Conservation (phyloP, 164 flowering plant species). For the Aristolochia fimbriata region DNA sequence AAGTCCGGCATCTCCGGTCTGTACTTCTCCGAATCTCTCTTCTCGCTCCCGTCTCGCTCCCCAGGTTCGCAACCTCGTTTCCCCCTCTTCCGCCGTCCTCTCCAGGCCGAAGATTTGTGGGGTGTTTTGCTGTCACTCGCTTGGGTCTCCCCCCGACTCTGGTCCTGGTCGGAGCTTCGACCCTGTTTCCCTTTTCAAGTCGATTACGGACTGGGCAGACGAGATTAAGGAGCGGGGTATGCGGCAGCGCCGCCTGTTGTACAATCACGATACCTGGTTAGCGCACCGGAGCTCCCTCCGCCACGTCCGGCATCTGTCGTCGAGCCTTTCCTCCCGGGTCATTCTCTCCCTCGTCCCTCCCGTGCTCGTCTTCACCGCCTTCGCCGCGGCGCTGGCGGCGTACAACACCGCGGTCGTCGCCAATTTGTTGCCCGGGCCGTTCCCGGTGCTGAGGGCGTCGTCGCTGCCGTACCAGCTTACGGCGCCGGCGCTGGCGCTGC, state of each 20-base stretch:
- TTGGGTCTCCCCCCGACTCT: no score
- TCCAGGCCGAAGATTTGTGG: background rate
- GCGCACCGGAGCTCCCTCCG: constrained; percentile 78
- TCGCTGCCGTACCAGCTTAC: constrained; percentile 87
- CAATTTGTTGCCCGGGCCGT: constrained; percentile 39
- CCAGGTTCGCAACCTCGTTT: constrained; percentile 14
- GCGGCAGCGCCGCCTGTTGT: constrained; percentile 40
- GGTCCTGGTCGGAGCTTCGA: no score
- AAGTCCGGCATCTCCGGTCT: constrained; percentile 4
- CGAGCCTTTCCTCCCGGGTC: constrained; percentile 73
- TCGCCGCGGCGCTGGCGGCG: constrained; percentile 47
- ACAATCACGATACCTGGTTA: constrained; percentile 69
- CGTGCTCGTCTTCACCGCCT: constrained; percentile 58
- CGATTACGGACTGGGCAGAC: constrained; percentile 81
- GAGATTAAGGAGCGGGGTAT: constrained; percentile 60
- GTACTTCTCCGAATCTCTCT: constrained; percentile 14
- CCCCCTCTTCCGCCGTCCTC: background rate
- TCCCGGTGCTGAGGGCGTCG: constrained; percentile 62
- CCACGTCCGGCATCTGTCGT: constrained; percentile 62
- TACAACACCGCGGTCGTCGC: constrained; percentile 56
- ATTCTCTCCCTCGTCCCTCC: constrained; percentile 78
- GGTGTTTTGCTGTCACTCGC: no score
- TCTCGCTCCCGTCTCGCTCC: constrained; percentile 2
- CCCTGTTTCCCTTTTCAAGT: constrained; percentile 28
- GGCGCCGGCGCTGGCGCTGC: constrained; percentile 86